Evolutionary conservation across 2,329 filamentous ascomycete genomes (phyloP).

Genomic region (Epichloe festucae): DNA sequence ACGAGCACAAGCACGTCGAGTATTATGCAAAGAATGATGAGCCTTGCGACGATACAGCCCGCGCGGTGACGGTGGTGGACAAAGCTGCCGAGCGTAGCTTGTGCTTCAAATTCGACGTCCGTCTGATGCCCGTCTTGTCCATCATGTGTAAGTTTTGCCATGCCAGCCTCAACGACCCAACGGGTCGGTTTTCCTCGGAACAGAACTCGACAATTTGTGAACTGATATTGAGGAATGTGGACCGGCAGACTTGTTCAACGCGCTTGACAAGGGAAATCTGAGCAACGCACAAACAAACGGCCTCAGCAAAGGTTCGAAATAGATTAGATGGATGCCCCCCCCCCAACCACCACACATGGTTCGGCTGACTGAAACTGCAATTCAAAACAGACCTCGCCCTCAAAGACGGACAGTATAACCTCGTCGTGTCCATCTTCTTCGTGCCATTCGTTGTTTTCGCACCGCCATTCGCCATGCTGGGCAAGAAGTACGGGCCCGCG

Average conservation of each 20-base stretch:
- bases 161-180: no score
- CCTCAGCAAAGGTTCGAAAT: conserved; percentile 20
- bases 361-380: conserved; percentile 11
- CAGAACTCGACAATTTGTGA: rapidly evolving
- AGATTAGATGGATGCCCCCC: not conserved
- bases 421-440: conserved; percentile 60
- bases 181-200: no score
- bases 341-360: not conserved
- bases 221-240: not conserved
- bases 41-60: conserved; percentile 11
- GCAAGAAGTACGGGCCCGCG: conserved; percentile 57
- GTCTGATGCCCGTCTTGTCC: conserved; percentile 39
- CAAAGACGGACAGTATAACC: conserved; percentile 53
- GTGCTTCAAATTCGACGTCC: conserved; percentile 41
- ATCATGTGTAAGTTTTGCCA: conserved; percentile 31
- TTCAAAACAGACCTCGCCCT: conserved; percentile 31
- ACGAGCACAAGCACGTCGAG: conserved; percentile 1
- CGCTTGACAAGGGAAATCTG: conserved; percentile 30
- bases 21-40: conserved; percentile 7
- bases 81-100: conserved; percentile 35
- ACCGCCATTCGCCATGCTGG: conserved; percentile 44
- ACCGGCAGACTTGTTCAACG: conserved; percentile 30
- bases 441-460: conserved; percentile 62
- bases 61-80: conserved; percentile 15
- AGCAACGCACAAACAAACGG: conserved; percentile 44